Evolutionary conservation across 2,329 filamentous ascomycete species (phyloP).

Genomic region (Talaromyces sp.): DNA sequence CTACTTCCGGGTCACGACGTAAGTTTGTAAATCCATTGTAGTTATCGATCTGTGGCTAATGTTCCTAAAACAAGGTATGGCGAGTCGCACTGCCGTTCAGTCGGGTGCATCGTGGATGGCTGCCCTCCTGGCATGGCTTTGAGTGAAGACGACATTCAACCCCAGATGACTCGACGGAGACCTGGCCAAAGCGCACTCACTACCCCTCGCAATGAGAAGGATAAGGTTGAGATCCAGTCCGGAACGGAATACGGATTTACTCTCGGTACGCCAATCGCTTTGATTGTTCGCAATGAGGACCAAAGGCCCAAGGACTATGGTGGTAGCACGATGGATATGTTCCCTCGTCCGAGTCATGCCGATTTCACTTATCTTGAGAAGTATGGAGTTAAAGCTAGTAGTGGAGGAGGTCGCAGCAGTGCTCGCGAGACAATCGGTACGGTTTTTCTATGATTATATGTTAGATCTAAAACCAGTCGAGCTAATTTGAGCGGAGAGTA

Average conservation of each 20-base stretch:
- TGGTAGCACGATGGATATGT: conserved; percentile 81
- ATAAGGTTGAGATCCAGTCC: conserved; percentile 85
- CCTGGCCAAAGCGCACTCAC: conserved; percentile 88
- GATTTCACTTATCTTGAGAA: conserved; percentile 98
- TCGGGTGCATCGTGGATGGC: conserved; percentile 93
- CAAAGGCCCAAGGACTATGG: conserved; percentile 91
- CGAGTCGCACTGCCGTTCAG: conserved; percentile 85
- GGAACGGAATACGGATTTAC: conserved; percentile 88
- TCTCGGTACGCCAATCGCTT: conserved; percentile 82
- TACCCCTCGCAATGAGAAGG: conserved; percentile 92
- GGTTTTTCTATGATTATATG: not conserved
- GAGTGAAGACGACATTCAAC: conserved; percentile 83
- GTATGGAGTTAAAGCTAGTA: conserved; percentile 89
- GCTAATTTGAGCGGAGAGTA: not conserved
- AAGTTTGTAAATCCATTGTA: conserved; percentile 29
- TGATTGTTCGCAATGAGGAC: conserved; percentile 87
- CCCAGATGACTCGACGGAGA: conserved; percentile 84
- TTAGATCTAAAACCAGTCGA: no score
- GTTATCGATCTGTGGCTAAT: not conserved
- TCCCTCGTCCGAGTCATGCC: conserved; percentile 86
- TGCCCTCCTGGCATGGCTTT: conserved; percentile 83
- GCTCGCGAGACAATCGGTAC: conserved; percentile 90
- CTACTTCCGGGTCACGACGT: conserved; percentile 79
- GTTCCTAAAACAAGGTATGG: conserved; percentile 54
- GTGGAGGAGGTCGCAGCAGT: conserved; percentile 82